phyloP scores from a whole-genome alignment of 305 asterid species.

The Fraxinus sp. region DNA sequence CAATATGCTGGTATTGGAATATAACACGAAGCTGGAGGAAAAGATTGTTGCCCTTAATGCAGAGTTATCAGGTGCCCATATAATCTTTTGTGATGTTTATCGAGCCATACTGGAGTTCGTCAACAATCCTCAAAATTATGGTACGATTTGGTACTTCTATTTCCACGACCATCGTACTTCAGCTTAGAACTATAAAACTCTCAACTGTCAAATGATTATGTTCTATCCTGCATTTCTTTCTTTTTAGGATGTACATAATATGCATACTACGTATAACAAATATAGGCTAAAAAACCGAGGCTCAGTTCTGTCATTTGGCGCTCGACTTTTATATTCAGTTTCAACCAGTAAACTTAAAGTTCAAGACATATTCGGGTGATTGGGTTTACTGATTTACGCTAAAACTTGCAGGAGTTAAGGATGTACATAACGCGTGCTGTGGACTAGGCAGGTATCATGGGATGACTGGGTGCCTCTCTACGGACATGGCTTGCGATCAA shows the following conservation, averaged over 20 bases:
- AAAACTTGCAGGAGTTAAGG: slow-evolving; percentile 45
- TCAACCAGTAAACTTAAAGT: background rate
- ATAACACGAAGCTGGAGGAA: slow-evolving; percentile 49
- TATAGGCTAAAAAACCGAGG: background rate
- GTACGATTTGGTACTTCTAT: slow-evolving; percentile 26
- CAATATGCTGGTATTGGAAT: slow-evolving; percentile 46
- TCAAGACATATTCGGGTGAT: background rate
- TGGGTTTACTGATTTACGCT: background rate
- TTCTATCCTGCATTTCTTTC: background rate
- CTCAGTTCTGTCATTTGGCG: background rate
- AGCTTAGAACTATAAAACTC: background rate
- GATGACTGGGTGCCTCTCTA: slow-evolving; percentile 42
- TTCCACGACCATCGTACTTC: background rate
- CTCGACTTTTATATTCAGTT: background rate
- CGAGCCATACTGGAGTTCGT: slow-evolving; percentile 51
- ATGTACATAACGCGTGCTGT: slow-evolving; percentile 57
- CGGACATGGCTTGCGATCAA: slow-evolving; percentile 44
- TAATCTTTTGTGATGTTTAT: slow-evolving; percentile 56
- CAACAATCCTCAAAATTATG: slow-evolving; percentile 43
- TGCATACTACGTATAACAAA: background rate
- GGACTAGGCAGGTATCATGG: slow-evolving; percentile 42
- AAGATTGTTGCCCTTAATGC: slow-evolving; percentile 36
- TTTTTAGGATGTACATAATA: background rate
- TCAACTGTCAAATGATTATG: background rate
- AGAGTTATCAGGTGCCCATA: slow-evolving; percentile 35